Evolutionary conservation across 2,329 filamentous ascomycete species (phyloP), one percentile per base, ranked within the genome.

Genomic region (Exutisphaerella laricina): DNA sequence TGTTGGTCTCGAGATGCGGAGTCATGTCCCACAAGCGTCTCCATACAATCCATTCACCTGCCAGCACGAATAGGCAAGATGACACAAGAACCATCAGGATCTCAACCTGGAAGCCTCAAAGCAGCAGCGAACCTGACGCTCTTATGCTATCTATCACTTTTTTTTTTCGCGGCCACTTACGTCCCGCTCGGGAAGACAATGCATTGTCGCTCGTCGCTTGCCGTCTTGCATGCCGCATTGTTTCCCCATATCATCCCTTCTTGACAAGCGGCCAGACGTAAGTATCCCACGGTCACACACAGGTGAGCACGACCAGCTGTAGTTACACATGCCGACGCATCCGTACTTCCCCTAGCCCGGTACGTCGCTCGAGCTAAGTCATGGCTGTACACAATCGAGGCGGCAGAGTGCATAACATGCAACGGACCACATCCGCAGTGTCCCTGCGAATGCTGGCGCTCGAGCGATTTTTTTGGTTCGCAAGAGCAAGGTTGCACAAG

Each of bases 81-180:
- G 30, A 31, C 28, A 26, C 39, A 39, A 33, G 44, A 18, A 37
- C 21, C 14, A 23, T 17, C 18, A 32, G 20, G 14, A n/a, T 14
- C 39, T 8, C 22, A 29, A 17, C 10, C 10, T 18, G 20, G 30
- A 14, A 12, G 8, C 17, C 9, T n/a, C 6, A 14, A n/a, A 16
- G 7, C n/a, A 23, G 33, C 13, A 35, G 33, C 20, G 20, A 26
- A 29, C 23, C 30, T 26, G 39, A 16, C 8, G 29, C 17, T 47
- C 52, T 48, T 52, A 56, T 54, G 48, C 26, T 43, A 57, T 46
- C 36, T 45, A 43, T 57, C 52, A 53, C 41, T 48, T 55, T 55
- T 55, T 39, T 43, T 48, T 55, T 55, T 55, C 41, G 51, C 43
- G 47, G 43, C 48, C 45, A 23, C 41, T 51, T 45, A 20, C 22